A percentile compares a stretch with the other conserved stretches of the same genome.
Evolutionary conservation across 2,329 filamentous ascomycete species (phyloP).

Genomic region (Gremmenia infestans): DNA sequence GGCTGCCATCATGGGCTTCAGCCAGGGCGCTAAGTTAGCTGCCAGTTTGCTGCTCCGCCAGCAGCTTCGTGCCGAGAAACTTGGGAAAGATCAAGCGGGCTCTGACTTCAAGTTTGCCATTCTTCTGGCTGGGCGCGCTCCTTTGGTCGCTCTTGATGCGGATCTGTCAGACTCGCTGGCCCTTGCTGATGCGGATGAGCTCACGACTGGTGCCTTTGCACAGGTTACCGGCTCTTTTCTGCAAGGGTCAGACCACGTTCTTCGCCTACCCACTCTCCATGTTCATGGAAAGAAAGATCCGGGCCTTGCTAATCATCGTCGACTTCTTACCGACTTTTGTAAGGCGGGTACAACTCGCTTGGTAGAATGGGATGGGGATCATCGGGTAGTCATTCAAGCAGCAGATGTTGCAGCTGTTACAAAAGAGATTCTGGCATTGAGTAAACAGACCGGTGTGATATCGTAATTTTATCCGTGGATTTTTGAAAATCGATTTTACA

Average conservation of each 20-base stretch:
- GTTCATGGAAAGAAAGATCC: not conserved
- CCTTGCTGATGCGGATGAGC: not conserved
- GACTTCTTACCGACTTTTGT: not conserved
- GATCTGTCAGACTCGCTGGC: not conserved
- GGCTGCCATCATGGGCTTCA: conserved; percentile 5
- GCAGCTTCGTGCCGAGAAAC: not conserved
- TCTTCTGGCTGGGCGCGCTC: not conserved
- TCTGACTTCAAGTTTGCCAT: not conserved
- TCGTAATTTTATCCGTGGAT: not conserved
- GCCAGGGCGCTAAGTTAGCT: conserved; percentile 5
- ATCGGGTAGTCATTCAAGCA: not conserved
- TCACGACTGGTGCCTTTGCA: not conserved
- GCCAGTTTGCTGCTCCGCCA: conserved; percentile 1
- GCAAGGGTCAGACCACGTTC: not conserved
- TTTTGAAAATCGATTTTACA: too few relatives aligned
- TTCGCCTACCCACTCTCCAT: not conserved
- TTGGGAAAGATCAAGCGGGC: not conserved
- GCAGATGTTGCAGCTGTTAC: not conserved
- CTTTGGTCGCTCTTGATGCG: not conserved
- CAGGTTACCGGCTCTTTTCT: not conserved
- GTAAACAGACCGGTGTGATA: not conserved
- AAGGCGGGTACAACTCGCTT: not conserved
- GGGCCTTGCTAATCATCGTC: not conserved
- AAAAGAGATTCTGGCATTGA: not conserved
- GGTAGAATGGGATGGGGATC: not conserved